Evolutionary conservation across 495 filamentous ascomycete species (phyloP).

Genomic region (Penicilliopsis zonata): DNA sequence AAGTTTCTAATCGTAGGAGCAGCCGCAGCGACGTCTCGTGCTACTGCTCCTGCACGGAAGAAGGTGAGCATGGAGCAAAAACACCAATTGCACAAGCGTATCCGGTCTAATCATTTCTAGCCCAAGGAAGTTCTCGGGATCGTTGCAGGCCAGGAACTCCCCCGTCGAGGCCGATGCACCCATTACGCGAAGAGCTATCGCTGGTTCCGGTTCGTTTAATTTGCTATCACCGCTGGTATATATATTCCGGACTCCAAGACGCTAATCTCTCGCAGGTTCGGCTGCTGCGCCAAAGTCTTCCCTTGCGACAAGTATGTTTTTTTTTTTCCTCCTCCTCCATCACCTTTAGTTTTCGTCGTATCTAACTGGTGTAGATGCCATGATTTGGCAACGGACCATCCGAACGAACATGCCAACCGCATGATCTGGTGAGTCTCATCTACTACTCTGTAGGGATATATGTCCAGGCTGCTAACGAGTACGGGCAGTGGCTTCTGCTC

Average conservation of each 20-base stretch:
- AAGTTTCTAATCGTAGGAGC: slow-evolving; percentile 65
- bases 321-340: not conserved
- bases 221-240: too few relatives aligned
- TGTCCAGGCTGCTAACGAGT: slow-evolving; percentile 1
- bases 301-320: slow-evolving; percentile 55
- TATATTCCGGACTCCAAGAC: slow-evolving; percentile 19
- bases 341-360: not conserved
- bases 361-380: slow-evolving; percentile 46
- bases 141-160: slow-evolving; percentile 67
- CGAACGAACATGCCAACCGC: slow-evolving; percentile 71
- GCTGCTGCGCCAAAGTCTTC: slow-evolving; percentile 55
- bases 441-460: not conserved
- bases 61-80: slow-evolving; percentile 36
- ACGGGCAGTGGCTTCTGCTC: slow-evolving; percentile 52
- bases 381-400: slow-evolving; percentile 58
- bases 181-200: slow-evolving; percentile 75
- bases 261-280: slow-evolving; percentile 31
- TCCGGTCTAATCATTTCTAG: slow-evolving; percentile 3
- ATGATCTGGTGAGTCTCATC: slow-evolving; percentile 60
- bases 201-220: slow-evolving; percentile 75
- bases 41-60: slow-evolving; percentile 37
- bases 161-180: slow-evolving; percentile 57
- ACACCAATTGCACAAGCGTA: too few relatives aligned
- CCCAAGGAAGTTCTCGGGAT: slow-evolving; percentile 64
- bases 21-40: slow-evolving; percentile 26